Evolutionary conservation across 257 asterid species (phyloP).

Genomic region (Euphrasia confusa): DNA sequence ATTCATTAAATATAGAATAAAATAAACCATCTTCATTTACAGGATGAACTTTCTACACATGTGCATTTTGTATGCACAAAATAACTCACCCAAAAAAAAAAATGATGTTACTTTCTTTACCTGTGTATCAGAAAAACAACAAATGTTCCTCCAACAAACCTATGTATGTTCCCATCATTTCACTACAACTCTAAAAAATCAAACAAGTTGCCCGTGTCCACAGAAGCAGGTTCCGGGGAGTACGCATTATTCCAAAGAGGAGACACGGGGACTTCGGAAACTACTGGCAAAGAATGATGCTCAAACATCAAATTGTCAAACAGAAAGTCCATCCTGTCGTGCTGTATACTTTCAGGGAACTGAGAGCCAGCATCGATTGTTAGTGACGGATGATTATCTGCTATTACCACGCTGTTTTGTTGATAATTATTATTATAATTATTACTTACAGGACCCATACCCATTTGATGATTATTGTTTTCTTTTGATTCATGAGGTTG

Average conservation of each 20-base stretch:
- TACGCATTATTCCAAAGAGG: neutral
- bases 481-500: no score
- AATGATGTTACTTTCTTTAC: no score
- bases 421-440: neutral
- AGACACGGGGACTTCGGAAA: neutral
- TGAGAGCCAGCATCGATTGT: neutral
- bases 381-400: no score
- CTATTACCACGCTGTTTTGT: neutral
- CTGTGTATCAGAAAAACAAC: no score
- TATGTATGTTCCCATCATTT: neutral
- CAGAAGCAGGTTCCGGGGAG: neutral
- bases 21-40: no score
- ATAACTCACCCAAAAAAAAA: no score
- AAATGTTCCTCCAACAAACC: no score
- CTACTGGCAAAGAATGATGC: constrained; percentile 29
- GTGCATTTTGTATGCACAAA: no score
- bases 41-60: no score
- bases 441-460: neutral
- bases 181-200: constrained; percentile 29
- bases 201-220: constrained; percentile 32
- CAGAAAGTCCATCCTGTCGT: neutral
- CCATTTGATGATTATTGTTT: neutral
- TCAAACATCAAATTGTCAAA: neutral
- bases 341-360: neutral
- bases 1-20: no score